Evolutionary conservation across 2,329 filamentous ascomycete genomes (phyloP), one percentile per base, ranked within the genome.

Genomic region (Cercospora sojina): DNA sequence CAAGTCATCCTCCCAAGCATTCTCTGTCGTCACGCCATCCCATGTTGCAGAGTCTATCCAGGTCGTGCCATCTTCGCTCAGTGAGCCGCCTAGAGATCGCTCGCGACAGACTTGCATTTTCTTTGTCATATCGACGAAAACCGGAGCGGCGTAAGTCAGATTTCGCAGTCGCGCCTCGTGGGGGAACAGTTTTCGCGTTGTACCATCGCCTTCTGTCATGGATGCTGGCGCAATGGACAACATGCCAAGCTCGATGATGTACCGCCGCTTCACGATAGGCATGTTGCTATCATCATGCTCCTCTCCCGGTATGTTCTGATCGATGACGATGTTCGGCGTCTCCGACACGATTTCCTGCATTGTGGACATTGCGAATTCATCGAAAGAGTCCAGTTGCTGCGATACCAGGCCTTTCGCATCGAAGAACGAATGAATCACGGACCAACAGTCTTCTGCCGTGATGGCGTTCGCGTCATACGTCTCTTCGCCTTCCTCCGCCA

Each of bases 381-480:
- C 93, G 81, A 97, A 99, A 0, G 96, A 99, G 79, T 98, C 94
- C 69, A 98, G 89, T 83, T 99, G 95, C 81, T 99, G 94, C 16
- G 95, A 97, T 23, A 97, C 95, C 32, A 99, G 86, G 75, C 95
- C 94, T 81, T 98, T 99, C 69, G 89, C 87, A 74, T 97, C 92
- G 82, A 99, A 99, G 84, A 97, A 98, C 9, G 95, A 91, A 64
- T 91, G 93, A 78, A 99, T 98, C 76, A 98, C 94, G 71, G 91
- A 91, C 95, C 96, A 99, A 84, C 93, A 97, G 81, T 99, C 96
- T 83, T 98, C 95, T 68, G 93, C 92, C 27, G 93, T 97, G 82
- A 98, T 97, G 73, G 70, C 67, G 65, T 69, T 71, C 43, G 74
- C 73, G 31, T 74, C 72, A 6, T 74, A 72, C 41, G 38, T 32